Evolutionary conservation across 2,329 filamentous ascomycete species (phyloP).

Genomic region (Camillea tinctor): DNA sequence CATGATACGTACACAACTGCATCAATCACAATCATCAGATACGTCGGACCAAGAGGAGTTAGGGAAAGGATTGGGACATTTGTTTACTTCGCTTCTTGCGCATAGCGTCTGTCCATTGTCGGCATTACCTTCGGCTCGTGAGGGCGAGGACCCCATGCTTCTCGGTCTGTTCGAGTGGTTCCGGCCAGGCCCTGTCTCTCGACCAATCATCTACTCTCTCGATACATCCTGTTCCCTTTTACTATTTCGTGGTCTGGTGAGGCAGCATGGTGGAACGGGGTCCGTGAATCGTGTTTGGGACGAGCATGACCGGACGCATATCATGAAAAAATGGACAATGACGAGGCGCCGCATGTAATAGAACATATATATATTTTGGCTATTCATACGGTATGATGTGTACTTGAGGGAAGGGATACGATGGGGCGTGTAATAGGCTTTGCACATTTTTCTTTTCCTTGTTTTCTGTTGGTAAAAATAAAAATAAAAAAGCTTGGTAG

Average conservation of each 20-base stretch:
- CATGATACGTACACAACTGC: constrained; percentile 25
- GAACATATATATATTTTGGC: constrained; percentile 14
- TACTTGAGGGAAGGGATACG: constrained; percentile 9
- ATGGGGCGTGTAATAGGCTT: constrained; percentile 6
- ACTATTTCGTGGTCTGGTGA: not conserved
- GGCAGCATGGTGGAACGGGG: not conserved
- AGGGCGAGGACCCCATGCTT: constrained; percentile 2
- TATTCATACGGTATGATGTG: constrained; percentile 12
- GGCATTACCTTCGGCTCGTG: constrained; percentile 15
- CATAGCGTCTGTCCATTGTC: constrained; percentile 8
- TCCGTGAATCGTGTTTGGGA: not conserved
- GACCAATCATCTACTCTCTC: not conserved
- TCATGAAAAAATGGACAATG: not conserved
- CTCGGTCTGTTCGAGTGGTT: not conserved
- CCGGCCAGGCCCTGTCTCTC: not conserved
- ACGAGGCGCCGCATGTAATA: constrained; percentile 12
- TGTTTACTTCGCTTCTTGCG: constrained; percentile 19
- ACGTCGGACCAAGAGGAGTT: constrained; percentile 29
- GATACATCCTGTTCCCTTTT: not conserved
- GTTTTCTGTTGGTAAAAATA: constrained; percentile 12
- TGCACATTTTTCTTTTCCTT: constrained; percentile 17
- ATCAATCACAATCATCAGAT: constrained; percentile 23
- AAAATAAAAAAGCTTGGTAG: not conserved
- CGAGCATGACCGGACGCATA: not conserved
- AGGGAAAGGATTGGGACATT: constrained; percentile 21